Evolutionary conservation across 768 basidiomycete species (phyloP).

Genomic region (Chalciporus pseudorubinellus): DNA sequence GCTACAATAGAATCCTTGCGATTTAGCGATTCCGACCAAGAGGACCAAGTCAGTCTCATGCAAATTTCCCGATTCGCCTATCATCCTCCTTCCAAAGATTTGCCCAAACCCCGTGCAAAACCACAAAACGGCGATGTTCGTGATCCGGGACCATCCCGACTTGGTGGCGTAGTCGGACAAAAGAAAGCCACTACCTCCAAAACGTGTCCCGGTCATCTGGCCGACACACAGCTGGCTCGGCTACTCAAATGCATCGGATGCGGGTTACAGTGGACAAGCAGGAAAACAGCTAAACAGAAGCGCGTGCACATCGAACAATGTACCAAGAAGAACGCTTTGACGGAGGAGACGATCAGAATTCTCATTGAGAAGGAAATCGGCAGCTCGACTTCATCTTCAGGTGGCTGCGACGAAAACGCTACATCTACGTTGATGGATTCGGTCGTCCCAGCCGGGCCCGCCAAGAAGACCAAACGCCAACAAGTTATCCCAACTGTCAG

Average conservation of each 20-base stretch:
- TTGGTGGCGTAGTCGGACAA: constrained; percentile 2
- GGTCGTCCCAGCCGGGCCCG: constrained; percentile 45
- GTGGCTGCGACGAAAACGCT: constrained; percentile 22
- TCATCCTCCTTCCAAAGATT: background rate
- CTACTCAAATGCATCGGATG: constrained; percentile 65
- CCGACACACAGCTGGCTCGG: constrained; percentile 45
- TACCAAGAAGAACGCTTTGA: constrained; percentile 56
- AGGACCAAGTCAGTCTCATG: constrained; percentile 21
- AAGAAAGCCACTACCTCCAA: constrained; percentile 8
- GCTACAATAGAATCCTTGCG: constrained; percentile 3
- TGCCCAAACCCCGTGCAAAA: background rate
- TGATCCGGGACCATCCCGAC: constrained; percentile 3
- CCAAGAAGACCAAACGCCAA: constrained; percentile 42
- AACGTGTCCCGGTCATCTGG: constrained; percentile 36
- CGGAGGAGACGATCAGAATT: constrained; percentile 51
- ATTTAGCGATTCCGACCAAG: constrained; percentile 21
- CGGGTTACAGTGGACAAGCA: constrained; percentile 63
- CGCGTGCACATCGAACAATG: constrained; percentile 65
- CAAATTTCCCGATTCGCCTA: constrained; percentile 45
- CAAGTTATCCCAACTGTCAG: constrained; percentile 43
- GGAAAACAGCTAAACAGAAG: constrained; percentile 64
- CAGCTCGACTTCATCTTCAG: constrained; percentile 9
- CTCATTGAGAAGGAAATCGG: constrained; percentile 52
- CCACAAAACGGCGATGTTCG: background rate
- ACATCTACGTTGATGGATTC: constrained; percentile 51